phyloP scores from a whole-genome alignment of 352 stramenopile genomes.

The Phytophthora niederhauseri region DNA sequence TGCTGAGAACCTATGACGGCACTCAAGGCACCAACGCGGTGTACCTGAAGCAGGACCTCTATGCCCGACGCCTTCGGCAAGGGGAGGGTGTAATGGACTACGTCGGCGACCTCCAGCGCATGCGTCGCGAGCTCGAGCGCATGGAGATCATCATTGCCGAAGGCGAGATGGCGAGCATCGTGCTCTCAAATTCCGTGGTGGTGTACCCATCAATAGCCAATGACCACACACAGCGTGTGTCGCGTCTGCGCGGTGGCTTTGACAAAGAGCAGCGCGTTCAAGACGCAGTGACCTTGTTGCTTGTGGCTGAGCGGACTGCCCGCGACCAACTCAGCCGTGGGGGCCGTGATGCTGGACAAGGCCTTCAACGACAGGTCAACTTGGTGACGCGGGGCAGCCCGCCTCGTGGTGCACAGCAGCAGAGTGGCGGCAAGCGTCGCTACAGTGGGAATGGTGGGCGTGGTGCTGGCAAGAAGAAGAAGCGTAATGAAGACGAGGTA shows the following conservation, averaged over 20 bases:
- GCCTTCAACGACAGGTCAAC: neutral
- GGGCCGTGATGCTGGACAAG: neutral
- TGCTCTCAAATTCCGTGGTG: neutral
- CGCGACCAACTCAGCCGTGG: neutral
- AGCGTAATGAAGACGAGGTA: neutral
- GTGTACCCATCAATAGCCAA: constrained; percentile 13
- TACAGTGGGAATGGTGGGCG: too few relatives aligned
- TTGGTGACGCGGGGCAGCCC: neutral
- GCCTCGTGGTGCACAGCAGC: too few relatives aligned
- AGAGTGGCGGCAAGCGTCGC: too few relatives aligned
- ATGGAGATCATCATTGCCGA: constrained; percentile 5
- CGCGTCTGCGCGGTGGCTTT: too few relatives aligned
- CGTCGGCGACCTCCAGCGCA: constrained; percentile 7
- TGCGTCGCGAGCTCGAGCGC: constrained; percentile 8
- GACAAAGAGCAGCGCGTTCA: too few relatives aligned
- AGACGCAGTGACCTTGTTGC: too few relatives aligned
- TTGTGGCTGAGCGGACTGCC: too few relatives aligned
- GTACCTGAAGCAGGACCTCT: constrained; percentile 13
- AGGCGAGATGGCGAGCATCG: constrained; percentile 9
- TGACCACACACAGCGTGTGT: neutral
- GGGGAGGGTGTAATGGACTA: constrained; percentile 4
- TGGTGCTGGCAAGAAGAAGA: constrained; percentile 3
- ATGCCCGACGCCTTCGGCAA: constrained; percentile 1
- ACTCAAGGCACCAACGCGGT: constrained; percentile 3
- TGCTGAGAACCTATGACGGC: constrained; percentile 7